phyloP scores from a whole-genome alignment of 192 early-diverging fungal species.

The Jimgerdemannia lactiflua region DNA sequence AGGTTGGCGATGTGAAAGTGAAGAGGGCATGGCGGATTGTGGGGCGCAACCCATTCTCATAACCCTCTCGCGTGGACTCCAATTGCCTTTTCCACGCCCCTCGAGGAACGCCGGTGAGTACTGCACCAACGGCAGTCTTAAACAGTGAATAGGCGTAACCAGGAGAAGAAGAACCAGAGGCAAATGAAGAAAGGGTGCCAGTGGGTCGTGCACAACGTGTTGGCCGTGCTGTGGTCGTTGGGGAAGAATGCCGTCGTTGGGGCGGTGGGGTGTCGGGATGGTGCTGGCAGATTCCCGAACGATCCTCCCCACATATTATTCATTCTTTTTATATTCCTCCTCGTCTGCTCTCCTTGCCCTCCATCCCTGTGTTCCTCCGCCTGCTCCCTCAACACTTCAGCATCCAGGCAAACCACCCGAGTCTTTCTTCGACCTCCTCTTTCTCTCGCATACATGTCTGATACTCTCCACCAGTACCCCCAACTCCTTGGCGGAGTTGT shows the following conservation, averaged over 20 bases:
- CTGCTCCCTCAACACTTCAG: constrained; percentile 22
- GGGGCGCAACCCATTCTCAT: too few relatives aligned
- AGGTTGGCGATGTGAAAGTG: too few relatives aligned
- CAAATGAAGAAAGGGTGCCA: constrained; percentile 30
- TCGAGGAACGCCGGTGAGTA: constrained; percentile 63
- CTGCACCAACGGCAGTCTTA: constrained; percentile 62
- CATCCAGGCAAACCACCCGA: too few relatives aligned
- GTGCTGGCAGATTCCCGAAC: background rate
- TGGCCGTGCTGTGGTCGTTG: constrained; percentile 25
- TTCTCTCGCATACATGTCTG: constrained; percentile 8
- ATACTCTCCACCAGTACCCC: constrained; percentile 32
- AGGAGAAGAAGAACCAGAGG: constrained; percentile 56
- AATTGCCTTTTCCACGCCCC: too few relatives aligned
- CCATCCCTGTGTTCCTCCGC: background rate
- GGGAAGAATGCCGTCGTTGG: constrained; percentile 15
- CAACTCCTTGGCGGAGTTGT: constrained; percentile 71
- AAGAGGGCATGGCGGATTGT: too few relatives aligned
- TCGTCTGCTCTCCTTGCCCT: background rate
- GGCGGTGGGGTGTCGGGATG: too few relatives aligned
- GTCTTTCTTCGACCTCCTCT: constrained; percentile 22
- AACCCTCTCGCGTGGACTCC: too few relatives aligned
- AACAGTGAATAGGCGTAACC: constrained; percentile 62
- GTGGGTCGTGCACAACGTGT: constrained; percentile 52
- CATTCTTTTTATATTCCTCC: background rate
- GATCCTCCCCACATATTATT: background rate